phyloP scores from a whole-genome alignment of 202 grass and related monocot species.

The Digitaria exilis region DNA sequence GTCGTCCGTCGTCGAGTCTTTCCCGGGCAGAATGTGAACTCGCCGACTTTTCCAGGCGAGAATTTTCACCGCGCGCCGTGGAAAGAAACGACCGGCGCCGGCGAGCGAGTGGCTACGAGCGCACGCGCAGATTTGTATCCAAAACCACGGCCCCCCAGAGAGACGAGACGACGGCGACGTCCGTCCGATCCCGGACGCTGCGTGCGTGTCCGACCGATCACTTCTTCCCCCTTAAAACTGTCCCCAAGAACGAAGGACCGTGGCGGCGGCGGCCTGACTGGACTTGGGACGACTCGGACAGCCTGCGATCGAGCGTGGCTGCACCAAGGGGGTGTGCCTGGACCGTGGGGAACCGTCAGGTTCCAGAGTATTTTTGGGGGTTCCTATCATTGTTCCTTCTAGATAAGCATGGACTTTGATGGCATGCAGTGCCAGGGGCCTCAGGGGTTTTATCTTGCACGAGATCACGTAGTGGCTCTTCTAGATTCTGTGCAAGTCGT shows the following conservation, averaged over 20 bases:
- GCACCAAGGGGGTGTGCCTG: too few species aligned
- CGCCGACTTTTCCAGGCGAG: conserved; percentile 7
- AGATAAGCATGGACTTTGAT: conserved; percentile 24
- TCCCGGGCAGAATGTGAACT: conserved; percentile 16
- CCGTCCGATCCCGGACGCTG: too few species aligned
- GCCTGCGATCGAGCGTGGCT: background rate
- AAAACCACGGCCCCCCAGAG: background rate
- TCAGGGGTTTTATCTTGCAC: background rate
- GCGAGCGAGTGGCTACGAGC: background rate
- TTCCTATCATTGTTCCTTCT: conserved; percentile 26
- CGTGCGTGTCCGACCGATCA: too few species aligned
- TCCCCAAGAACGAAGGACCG: background rate
- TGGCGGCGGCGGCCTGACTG: background rate
- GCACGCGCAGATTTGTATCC: background rate
- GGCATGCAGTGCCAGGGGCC: background rate
- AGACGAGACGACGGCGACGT: background rate
- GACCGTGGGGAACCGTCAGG: background rate
- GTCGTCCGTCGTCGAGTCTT: background rate
- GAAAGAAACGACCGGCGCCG: background rate
- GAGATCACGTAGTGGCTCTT: background rate
- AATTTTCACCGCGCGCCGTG: conserved; percentile 28
- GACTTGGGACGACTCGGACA: too few species aligned
- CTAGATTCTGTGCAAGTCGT: background rate
- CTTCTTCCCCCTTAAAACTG: background rate
- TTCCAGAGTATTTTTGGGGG: background rate